These are phyloP conservation scores for Yamadazyma triangularis DNA, from an alignment of 1,139 yeast species.

Conservation along the genomic window DNA sequence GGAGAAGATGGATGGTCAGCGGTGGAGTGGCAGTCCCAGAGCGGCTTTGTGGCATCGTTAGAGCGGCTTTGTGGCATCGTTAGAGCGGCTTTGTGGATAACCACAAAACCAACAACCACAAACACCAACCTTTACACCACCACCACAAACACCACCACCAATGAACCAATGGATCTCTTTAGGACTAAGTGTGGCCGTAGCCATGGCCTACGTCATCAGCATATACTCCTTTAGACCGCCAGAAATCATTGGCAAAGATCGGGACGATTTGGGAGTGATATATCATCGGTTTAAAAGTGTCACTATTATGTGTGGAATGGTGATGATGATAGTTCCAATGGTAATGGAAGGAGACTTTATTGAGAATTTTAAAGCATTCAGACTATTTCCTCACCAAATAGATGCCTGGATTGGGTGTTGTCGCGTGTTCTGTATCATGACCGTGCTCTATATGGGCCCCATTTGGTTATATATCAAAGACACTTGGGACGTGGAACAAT, in stretches of 20 bases:
- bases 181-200: slow-evolving; percentile 19
- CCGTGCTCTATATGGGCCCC: slow-evolving; percentile 56
- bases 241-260: slow-evolving; percentile 16
- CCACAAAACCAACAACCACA: no score
- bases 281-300: slow-evolving; percentile 35
- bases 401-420: slow-evolving; percentile 19
- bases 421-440: slow-evolving; percentile 31
- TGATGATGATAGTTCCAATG: slow-evolving; percentile 25
- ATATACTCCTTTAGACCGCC: slow-evolving; percentile 30
- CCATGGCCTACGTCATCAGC: slow-evolving; percentile 39
- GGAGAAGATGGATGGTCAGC: no score
- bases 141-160: no score
- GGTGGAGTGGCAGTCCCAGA: no score
- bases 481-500: no score
- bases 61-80: no score
- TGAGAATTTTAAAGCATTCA: slow-evolving; percentile 6
- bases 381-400: slow-evolving; percentile 18
- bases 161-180: no score
- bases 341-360: not conserved
- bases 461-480: slow-evolving; percentile 17
- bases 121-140: no score
- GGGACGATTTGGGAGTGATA: slow-evolving; percentile 46
- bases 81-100: no score
- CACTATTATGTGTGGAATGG: slow-evolving; percentile 23
- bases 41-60: no score